Percentiles rank a stretch among this genome's conserved stretches.
phyloP scores from a whole-genome alignment of 352 stramenopile genomes.

The Phytophthora vignae region DNA sequence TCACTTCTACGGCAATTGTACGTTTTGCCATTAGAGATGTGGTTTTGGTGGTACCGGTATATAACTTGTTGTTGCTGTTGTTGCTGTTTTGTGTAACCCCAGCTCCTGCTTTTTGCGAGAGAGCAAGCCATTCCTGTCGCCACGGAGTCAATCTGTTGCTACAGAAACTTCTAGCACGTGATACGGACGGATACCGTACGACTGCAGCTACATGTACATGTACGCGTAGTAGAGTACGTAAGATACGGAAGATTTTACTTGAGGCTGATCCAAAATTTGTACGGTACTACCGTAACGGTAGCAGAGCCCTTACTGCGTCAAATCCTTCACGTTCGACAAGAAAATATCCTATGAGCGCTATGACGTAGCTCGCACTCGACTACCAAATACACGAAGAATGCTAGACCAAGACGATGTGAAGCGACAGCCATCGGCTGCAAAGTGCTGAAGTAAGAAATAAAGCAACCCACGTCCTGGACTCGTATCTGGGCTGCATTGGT shows the following conservation, averaged over 20 bases:
- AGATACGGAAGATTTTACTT: too few relatives aligned
- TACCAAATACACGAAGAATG: background rate
- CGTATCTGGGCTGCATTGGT: too few relatives aligned
- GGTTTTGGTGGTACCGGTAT: background rate
- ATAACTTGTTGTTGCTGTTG: background rate
- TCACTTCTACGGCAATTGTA: slow-evolving; percentile 35
- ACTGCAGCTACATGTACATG: background rate
- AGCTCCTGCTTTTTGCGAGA: slow-evolving; percentile 36
- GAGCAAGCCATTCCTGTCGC: slow-evolving; percentile 17
- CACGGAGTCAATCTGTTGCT: background rate
- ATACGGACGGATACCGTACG: background rate
- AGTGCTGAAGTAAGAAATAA: too few relatives aligned
- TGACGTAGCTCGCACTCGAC: background rate
- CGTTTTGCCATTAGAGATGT: background rate
- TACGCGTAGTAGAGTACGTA: too few relatives aligned
- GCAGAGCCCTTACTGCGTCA: background rate
- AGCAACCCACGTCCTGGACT: too few relatives aligned
- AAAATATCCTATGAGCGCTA: background rate
- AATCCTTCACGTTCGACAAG: background rate
- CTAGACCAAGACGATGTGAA: background rate
- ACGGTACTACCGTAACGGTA: too few relatives aligned
- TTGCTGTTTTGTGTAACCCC: background rate
- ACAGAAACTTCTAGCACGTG: background rate
- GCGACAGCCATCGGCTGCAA: background rate
- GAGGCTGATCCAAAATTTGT: too few relatives aligned